Evolutionary conservation across 164 flowering plant genomes (phyloP).

Genomic region (Chimonanthus praecox): DNA sequence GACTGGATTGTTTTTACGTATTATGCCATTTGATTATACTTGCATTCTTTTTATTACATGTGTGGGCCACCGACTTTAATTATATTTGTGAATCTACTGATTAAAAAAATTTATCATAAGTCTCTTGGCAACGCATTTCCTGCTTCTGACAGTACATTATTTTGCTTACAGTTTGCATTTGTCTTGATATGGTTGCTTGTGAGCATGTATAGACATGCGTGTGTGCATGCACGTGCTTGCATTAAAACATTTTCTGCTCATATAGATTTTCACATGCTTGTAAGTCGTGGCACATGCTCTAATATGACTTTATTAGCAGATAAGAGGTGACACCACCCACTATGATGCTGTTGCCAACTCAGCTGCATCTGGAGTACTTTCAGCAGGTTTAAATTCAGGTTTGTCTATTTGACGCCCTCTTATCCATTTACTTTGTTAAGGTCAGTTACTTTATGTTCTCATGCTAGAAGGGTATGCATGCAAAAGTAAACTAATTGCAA

Average conservation of each 20-base stretch:
- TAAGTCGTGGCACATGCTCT: not conserved
- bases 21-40: too few species aligned
- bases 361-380: conserved; percentile 91
- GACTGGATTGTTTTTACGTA: too few species aligned
- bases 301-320: conserved; percentile 27
- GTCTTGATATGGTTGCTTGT: too few species aligned
- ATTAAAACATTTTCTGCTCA: not conserved
- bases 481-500: not conserved
- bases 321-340: conserved; percentile 96
- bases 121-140: too few species aligned
- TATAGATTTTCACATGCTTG: not conserved
- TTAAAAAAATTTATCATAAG: too few species aligned
- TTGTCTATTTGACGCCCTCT: not conserved
- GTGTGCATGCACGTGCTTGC: not conserved
- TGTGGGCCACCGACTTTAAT: too few species aligned
- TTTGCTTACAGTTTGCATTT: too few species aligned
- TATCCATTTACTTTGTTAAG: not conserved
- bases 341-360: conserved; percentile 98
- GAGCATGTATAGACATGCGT: too few species aligned
- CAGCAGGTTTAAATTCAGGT: conserved; percentile 93
- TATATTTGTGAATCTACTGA: too few species aligned
- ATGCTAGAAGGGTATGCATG: not conserved
- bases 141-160: too few species aligned
- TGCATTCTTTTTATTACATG: too few species aligned
- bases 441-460: not conserved